phyloP scores from a whole-genome alignment of 1,284 basidiomycete species.

The Naganishia albida region DNA sequence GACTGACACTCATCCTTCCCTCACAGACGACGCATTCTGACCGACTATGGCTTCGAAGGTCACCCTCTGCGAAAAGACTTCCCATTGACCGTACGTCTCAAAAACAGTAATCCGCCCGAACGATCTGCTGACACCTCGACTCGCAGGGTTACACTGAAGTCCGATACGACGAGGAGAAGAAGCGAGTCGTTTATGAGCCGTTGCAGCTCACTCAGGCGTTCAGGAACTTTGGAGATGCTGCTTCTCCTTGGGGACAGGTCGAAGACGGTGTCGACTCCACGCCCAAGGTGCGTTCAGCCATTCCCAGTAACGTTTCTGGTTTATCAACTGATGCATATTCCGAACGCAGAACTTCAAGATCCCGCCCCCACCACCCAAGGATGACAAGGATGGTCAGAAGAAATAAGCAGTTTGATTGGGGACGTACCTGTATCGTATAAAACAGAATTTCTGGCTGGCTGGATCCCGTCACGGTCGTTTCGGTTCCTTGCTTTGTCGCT shows the following conservation, averaged over 20 bases:
- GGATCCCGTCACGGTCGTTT: no score
- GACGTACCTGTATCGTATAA: slow-evolving; percentile 10
- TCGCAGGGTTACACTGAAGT: slow-evolving; percentile 88
- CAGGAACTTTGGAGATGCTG: slow-evolving; percentile 87
- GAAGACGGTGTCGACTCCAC: slow-evolving; percentile 76
- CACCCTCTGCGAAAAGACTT: slow-evolving; percentile 98
- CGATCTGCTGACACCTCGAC: slow-evolving; percentile 43
- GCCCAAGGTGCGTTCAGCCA: slow-evolving; percentile 47
- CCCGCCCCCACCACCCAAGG: slow-evolving; percentile 49
- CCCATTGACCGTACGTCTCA: slow-evolving; percentile 74
- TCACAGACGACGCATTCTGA: slow-evolving; percentile 85
- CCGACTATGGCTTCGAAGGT: slow-evolving; percentile 99
- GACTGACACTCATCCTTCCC: neutral
- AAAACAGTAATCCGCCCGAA: no score
- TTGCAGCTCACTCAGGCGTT: slow-evolving; percentile 97
- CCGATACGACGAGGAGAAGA: slow-evolving; percentile 97
- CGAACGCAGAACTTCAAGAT: slow-evolving; percentile 50
- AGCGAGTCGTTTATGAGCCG: slow-evolving; percentile 97
- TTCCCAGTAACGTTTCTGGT: neutral
- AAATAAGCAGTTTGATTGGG: slow-evolving; percentile 10
- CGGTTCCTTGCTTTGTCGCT: no score
- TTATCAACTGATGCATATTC: slow-evolving; percentile 2
- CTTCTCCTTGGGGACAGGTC: slow-evolving; percentile 95
- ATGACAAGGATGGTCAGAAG: slow-evolving; percentile 47
- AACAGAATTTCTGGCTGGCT: neutral